A percentile compares a stretch with the other conserved stretches of the same genome.
Conservation (phyloP, 2,329 filamentous ascomycete species). For the Neofusicoccum parvum region DNA sequence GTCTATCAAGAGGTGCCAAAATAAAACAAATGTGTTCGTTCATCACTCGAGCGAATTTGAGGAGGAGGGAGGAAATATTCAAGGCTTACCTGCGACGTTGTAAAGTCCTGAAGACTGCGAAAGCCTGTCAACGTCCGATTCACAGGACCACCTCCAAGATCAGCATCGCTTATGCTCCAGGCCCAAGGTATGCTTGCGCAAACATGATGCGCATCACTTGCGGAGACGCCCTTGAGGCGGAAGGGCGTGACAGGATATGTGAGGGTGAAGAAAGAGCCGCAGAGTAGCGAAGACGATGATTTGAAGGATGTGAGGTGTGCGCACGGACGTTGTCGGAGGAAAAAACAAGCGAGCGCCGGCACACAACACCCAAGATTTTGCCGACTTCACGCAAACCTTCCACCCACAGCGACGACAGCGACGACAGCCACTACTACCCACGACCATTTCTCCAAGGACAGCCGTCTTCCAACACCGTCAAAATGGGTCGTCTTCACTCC, state of each 20-base stretch:
- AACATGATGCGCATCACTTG: too few species aligned
- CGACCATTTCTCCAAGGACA: slow-evolving; percentile 25
- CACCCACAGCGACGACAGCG: slow-evolving; percentile 18
- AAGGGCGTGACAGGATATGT: background rate
- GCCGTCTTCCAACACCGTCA: slow-evolving; percentile 42
- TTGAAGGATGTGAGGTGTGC: background rate
- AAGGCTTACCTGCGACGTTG: background rate
- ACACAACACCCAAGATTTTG: slow-evolving; percentile 18
- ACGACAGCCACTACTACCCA: slow-evolving; percentile 27
- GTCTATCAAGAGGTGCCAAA: slow-evolving; percentile 99
- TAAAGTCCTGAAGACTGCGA: too few species aligned
- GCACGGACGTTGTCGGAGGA: slow-evolving; percentile 6
- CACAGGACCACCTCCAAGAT: too few species aligned
- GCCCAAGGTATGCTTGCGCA: too few species aligned
- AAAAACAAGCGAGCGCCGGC: slow-evolving; percentile 28
- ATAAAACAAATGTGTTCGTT: slow-evolving; percentile 48
- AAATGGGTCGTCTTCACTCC: slow-evolving; percentile 97
- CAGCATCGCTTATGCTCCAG: too few species aligned
- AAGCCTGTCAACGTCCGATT: too few species aligned
- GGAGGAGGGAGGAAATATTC: slow-evolving; percentile 45
- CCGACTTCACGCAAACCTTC: slow-evolving; percentile 17
- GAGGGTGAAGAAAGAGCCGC: background rate
- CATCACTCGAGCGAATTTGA: slow-evolving; percentile 24
- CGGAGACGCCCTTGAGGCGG: too few species aligned
- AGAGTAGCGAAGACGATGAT: background rate